Conservation (phyloP, 306 rosid species). For the Herpetospermum pedunculosum region DNA sequence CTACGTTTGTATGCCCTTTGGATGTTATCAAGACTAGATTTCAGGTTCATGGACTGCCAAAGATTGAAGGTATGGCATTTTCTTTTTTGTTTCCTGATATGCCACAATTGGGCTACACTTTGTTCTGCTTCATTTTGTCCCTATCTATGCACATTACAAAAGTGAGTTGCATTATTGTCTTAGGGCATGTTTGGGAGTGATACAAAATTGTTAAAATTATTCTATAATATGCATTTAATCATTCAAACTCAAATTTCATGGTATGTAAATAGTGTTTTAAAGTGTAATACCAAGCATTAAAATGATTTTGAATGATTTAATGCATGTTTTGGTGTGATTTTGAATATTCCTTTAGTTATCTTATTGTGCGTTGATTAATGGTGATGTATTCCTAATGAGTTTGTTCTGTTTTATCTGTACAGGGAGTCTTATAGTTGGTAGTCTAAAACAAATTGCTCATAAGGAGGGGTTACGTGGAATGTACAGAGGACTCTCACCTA, state of each 20-base stretch:
- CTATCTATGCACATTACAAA: background rate
- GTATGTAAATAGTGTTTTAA: too few relatives aligned
- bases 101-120: background rate
- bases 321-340: too few relatives aligned
- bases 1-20: constrained; percentile 78
- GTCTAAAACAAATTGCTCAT: constrained; percentile 62
- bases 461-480: constrained; percentile 83
- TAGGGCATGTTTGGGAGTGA: too few relatives aligned
- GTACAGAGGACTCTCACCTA: constrained; percentile 87
- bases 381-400: background rate
- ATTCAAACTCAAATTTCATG: too few relatives aligned
- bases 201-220: too few relatives aligned
- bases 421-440: constrained; percentile 68
- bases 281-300: too few relatives aligned
- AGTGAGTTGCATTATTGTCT: background rate
- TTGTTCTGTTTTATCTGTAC: background rate
- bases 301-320: too few relatives aligned
- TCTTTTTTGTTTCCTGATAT: background rate
- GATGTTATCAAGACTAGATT: constrained; percentile 83
- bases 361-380: background rate
- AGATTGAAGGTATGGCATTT: constrained; percentile 20
- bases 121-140: background rate
- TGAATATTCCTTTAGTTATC: too few relatives aligned
- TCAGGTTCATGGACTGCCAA: constrained; percentile 67
- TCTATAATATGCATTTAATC: too few relatives aligned